phyloP scores from a whole-genome alignment of 495 filamentous ascomycete genomes.

The Penicillium robsamsonii region DNA sequence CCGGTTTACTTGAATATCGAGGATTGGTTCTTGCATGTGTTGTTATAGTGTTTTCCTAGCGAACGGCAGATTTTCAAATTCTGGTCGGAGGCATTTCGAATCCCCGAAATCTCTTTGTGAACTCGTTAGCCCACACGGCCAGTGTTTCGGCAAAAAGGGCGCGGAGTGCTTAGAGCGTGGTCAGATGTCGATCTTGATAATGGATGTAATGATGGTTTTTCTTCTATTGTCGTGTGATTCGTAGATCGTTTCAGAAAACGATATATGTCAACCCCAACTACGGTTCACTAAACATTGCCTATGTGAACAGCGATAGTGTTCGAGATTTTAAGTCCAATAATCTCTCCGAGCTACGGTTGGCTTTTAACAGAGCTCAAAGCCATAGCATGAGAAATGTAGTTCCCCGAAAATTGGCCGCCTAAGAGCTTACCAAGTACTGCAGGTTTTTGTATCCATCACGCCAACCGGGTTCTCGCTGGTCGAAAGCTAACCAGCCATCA shows the following conservation, averaged over 20 bases:
- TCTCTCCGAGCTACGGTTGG: too few species aligned
- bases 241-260: neutral
- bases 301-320: too few species aligned
- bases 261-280: neutral
- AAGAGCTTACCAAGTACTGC: too few species aligned
- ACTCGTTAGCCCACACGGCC: neutral
- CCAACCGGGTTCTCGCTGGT: too few species aligned
- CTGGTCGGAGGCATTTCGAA: neutral
- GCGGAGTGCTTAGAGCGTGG: slow-evolving; percentile 19
- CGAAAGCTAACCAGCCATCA: too few species aligned
- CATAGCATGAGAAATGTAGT: too few species aligned
- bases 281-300: neutral
- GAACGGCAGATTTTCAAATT: neutral
- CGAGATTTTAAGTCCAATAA: too few species aligned
- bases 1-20: slow-evolving; percentile 19
- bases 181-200: slow-evolving; percentile 34
- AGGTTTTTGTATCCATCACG: too few species aligned
- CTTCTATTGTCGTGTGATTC: slow-evolving; percentile 6
- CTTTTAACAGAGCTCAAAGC: too few species aligned
- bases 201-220: slow-evolving; percentile 35
- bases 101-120: neutral
- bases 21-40: slow-evolving; percentile 8
- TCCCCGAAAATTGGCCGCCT: too few species aligned
- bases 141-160: slow-evolving; percentile 14
- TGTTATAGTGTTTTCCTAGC: slow-evolving; percentile 8